Conservation (phyloP, 129 eudicot species). For the Mikania micrantha region DNA sequence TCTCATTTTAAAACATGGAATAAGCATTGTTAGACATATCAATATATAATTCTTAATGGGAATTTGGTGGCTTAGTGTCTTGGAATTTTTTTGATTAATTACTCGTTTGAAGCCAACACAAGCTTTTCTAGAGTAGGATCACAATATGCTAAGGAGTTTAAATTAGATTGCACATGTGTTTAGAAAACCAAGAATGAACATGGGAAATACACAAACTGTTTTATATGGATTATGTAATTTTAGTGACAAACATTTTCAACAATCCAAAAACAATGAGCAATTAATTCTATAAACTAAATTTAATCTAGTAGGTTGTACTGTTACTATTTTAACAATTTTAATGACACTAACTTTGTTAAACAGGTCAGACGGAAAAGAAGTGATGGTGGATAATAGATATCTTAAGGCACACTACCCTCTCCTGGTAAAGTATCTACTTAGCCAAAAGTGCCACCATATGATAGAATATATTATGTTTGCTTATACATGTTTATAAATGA, state of each 20-base stretch:
- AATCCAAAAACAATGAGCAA: background rate
- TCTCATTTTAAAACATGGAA: background rate
- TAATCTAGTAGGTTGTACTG: background rate
- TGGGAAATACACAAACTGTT: background rate
- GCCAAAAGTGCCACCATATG: background rate
- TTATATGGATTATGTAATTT: background rate
- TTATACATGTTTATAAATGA: background rate
- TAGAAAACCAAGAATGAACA: background rate
- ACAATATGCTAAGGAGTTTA: background rate
- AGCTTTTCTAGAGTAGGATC: background rate
- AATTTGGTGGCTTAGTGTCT: background rate
- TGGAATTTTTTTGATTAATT: background rate
- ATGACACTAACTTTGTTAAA: background rate
- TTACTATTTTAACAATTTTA: background rate
- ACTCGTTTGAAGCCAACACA: background rate
- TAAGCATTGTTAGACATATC: background rate
- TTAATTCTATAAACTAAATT: background rate
- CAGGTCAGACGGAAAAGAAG: constrained; percentile 80
- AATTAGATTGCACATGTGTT: background rate
- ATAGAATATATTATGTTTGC: background rate
- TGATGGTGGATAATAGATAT: constrained; percentile 73
- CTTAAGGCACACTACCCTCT: constrained; percentile 72
- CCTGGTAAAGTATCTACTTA: constrained; percentile 37
- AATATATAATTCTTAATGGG: background rate
- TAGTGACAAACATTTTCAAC: background rate